Evolutionary conservation across 2,329 filamentous ascomycete species (phyloP), one percentile per base, ranked within the genome.

Genomic region (Claviceps paspali): DNA sequence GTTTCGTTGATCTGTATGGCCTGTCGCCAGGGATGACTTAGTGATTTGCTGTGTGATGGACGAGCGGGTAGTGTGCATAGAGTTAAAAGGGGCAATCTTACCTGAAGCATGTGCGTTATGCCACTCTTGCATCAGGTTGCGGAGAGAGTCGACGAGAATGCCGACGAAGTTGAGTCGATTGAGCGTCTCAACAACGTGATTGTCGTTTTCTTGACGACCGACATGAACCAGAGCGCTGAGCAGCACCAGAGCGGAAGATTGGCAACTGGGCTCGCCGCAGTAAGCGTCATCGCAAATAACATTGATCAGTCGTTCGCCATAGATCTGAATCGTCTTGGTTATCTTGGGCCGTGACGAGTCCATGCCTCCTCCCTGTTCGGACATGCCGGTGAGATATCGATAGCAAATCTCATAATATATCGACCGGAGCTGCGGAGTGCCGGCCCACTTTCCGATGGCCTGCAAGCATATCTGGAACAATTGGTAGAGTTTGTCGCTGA

Each of bases 251-350:
- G 91, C 86, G 1, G 88, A 80, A 3, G 92, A 77, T 52, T 92
- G 82, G 55, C 84, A 92, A 10, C 70, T 73, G 27, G 82, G 72
- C 50, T 88, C 81, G 28, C 86, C 85, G 41, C 81, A 78, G 54
- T 87, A 88, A 15, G 86, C 87, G 61, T 98, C 91, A 51, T 98
- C 91, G 52, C 87, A 95, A 30, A 95, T 68, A 19, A 85, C 76
- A 48, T 88, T 85, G 42, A 96, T 71, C 28, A 96, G 66, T 38
- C 82, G 72, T 49, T 85, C 82, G 28, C 91, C 87, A 31, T 71
- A 72, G 10, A 67, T 55, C 35, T 66, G 63, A 29, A 85, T 77
- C 4, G 79, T 75, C 54, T 83, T 85, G 47, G 92, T 70, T 1
- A 82, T 79, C 52, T 82, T 71, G 21, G 61, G 57, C 14, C 67